Evolutionary conservation across 345 rosid genomes (phyloP).

Genomic region (Eucalyptus albens): DNA sequence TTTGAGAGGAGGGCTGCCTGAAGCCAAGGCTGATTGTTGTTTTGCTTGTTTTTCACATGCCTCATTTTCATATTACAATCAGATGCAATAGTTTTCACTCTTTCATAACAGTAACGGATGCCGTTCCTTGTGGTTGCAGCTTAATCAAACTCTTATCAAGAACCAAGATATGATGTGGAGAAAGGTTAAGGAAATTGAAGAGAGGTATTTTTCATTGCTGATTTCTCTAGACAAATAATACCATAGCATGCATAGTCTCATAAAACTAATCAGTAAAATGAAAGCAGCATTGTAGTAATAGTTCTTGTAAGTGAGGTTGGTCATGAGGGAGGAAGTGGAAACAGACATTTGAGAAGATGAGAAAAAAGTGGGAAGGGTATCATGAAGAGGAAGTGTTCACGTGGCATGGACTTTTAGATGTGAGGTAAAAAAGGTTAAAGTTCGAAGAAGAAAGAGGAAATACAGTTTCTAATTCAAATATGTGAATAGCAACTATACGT

Average conservation of each 20-base stretch:
- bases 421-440: not conserved
- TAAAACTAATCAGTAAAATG: not conserved
- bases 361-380: not conserved
- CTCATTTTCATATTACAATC: not conserved
- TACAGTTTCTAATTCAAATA: too few relatives aligned
- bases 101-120: not conserved
- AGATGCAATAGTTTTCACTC: not conserved
- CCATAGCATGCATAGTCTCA: not conserved
- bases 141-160: constrained; percentile 56
- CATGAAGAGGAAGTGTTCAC: not conserved
- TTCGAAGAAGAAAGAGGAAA: not conserved
- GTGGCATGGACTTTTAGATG: not conserved
- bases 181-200: constrained; percentile 63
- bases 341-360: not conserved
- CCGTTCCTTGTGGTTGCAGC: constrained; percentile 2
- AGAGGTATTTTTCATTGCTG: constrained; percentile 28
- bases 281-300: not conserved
- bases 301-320: not conserved
- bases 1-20: not conserved
- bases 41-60: not conserved
- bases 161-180: constrained; percentile 50
- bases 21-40: not conserved
- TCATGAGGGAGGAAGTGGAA: not conserved
- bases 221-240: not conserved
- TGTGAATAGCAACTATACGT: too few relatives aligned